These are phyloP conservation scores for Penstemon eatonii DNA, from an alignment of 257 asterid species.

Conservation along the genomic window DNA sequence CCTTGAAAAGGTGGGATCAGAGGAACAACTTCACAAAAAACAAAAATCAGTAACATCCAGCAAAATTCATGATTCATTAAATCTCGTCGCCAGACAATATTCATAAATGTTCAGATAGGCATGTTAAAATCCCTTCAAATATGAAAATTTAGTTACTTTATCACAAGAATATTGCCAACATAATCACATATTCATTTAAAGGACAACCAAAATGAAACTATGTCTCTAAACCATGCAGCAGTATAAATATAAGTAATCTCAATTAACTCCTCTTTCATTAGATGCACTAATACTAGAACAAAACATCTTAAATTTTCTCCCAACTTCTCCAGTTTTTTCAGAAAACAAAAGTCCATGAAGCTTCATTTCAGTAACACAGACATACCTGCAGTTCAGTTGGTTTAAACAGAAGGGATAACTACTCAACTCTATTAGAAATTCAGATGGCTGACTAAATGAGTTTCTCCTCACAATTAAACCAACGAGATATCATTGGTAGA, in stretches of 20 bases:
- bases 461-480: background rate
- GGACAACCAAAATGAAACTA: background rate
- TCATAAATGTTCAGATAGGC: conserved; percentile 6
- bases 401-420: too few species aligned
- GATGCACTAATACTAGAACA: background rate
- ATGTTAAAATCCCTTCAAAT: conserved; percentile 5
- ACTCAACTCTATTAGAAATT: too few species aligned
- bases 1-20: background rate
- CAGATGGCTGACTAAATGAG: background rate
- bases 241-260: too few species aligned
- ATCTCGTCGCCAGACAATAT: background rate
- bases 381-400: too few species aligned
- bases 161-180: background rate
- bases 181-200: background rate
- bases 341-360: background rate
- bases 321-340: conserved; percentile 3
- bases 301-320: background rate
- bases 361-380: background rate
- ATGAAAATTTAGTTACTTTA: background rate
- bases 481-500: background rate
- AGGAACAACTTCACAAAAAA: background rate
- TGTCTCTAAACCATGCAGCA: background rate
- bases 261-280: background rate
- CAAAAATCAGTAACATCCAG: background rate
- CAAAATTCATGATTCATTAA: background rate